Evolutionary conservation across 768 basidiomycete genomes (phyloP).

Genomic region (Thelephora aurantiotincta): DNA sequence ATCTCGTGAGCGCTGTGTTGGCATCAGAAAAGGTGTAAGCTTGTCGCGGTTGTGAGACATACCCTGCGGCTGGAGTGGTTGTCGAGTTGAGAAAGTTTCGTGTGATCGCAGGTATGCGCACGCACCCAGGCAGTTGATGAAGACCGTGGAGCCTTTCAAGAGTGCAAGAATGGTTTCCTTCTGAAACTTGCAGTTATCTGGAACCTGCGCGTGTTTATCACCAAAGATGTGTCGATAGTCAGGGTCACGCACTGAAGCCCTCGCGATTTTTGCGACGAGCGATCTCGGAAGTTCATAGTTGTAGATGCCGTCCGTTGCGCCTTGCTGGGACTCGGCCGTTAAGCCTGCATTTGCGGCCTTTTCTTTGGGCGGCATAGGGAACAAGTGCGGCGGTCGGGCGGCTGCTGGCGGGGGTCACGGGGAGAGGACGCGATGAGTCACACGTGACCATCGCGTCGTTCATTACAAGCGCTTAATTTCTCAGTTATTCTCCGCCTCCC

Average conservation of each 20-base stretch:
- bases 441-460: background rate
- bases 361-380: conserved; percentile 63
- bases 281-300: conserved; percentile 81
- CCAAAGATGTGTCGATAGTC: background rate
- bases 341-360: conserved; percentile 29
- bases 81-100: background rate
- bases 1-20: conserved; percentile 73
- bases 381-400: background rate
- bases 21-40: background rate
- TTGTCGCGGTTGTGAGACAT: conserved; percentile 8
- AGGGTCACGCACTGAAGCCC: conserved; percentile 48
- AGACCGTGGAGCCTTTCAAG: conserved; percentile 83
- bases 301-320: conserved; percentile 74
- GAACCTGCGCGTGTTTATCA: conserved; percentile 36
- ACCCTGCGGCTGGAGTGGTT: conserved; percentile 28
- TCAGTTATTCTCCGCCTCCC: background rate
- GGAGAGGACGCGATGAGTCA: background rate
- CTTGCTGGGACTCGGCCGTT: conserved; percentile 67
- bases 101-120: conserved; percentile 5
- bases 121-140: conserved; percentile 87
- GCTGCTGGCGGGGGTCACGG: background rate
- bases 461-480: background rate
- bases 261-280: conserved; percentile 73
- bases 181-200: conserved; percentile 74
- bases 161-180: conserved; percentile 82